These are phyloP conservation scores for Peronospora farinosa DNA, from an alignment of 352 stramenopile species.

Conservation along the genomic window DNA sequence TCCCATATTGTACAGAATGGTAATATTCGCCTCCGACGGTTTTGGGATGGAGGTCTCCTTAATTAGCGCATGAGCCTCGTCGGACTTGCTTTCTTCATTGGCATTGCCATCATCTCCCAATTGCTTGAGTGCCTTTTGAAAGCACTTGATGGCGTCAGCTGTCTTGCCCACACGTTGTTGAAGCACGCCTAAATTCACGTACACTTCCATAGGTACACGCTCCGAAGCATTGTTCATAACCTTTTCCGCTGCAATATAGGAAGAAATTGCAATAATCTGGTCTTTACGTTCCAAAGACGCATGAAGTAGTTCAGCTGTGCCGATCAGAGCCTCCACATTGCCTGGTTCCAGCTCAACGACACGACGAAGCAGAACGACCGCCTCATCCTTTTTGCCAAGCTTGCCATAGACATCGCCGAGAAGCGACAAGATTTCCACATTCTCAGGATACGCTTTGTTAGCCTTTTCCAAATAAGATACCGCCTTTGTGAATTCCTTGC, in stretches of 20 bases:
- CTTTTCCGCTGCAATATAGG: slow-evolving; percentile 83
- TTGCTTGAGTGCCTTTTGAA: slow-evolving; percentile 72
- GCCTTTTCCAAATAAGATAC: slow-evolving; percentile 83
- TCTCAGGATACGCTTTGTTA: slow-evolving; percentile 85
- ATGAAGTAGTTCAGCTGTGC: slow-evolving; percentile 76
- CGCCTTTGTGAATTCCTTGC: slow-evolving; percentile 79
- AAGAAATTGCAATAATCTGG: slow-evolving; percentile 86
- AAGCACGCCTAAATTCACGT: slow-evolving; percentile 78
- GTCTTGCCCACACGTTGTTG: slow-evolving; percentile 85
- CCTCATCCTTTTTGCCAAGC: slow-evolving; percentile 75
- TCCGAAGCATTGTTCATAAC: slow-evolving; percentile 83
- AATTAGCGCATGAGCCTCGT: slow-evolving; percentile 33
- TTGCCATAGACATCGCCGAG: slow-evolving; percentile 79
- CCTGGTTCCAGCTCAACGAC: slow-evolving; percentile 81
- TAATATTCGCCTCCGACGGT: slow-evolving; percentile 79
- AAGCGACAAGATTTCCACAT: slow-evolving; percentile 78
- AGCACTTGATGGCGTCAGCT: slow-evolving; percentile 88
- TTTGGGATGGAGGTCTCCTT: slow-evolving; percentile 39
- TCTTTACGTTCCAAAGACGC: slow-evolving; percentile 76
- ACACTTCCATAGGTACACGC: slow-evolving; percentile 74
- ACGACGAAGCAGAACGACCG: slow-evolving; percentile 69
- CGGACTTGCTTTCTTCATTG: slow-evolving; percentile 36
- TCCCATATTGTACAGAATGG: slow-evolving; percentile 94
- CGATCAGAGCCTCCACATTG: slow-evolving; percentile 80
- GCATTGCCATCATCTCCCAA: slow-evolving; percentile 33